These are phyloP conservation scores for Acanthamoeba triangularis DNA, from an alignment of 208 protist genomes.

Conservation along the genomic window DNA sequence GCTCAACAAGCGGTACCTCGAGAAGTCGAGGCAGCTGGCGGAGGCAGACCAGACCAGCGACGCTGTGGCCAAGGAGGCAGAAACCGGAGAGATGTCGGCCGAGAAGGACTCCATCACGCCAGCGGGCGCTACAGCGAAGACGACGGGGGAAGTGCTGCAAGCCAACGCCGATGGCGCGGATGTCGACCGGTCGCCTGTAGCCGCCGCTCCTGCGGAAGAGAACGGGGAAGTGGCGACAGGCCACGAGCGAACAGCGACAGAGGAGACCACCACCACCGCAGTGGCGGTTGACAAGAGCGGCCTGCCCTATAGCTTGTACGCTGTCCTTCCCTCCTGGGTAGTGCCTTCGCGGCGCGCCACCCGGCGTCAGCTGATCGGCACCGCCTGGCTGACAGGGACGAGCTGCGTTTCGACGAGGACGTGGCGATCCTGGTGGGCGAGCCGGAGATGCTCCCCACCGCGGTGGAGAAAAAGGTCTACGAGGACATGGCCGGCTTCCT, in stretches of 20 bases:
- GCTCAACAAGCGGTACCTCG: constrained; percentile 55
- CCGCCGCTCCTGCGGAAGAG: neutral
- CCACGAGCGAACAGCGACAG: neutral
- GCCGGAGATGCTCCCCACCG: constrained; percentile 57
- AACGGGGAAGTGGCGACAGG: neutral
- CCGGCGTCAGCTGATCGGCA: neutral
- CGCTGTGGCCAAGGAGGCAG: neutral
- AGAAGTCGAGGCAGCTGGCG: neutral
- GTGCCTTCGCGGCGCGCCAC: neutral
- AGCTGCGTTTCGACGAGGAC: constrained; percentile 51
- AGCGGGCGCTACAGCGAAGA: neutral
- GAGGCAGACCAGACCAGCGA: neutral
- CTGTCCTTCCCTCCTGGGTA: neutral
- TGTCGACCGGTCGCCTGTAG: neutral
- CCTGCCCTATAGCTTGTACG: too few relatives aligned
- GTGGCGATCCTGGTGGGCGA: constrained; percentile 47
- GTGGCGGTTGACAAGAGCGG: too few relatives aligned
- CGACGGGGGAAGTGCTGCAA: neutral
- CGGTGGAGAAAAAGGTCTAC: constrained; percentile 1
- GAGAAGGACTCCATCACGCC: neutral
- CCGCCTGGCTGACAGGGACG: neutral
- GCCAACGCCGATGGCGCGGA: neutral
- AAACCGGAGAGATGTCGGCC: neutral
- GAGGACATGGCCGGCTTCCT: constrained; percentile 37
- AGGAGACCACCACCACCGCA: neutral